Evolutionary conservation across 768 basidiomycete genomes (phyloP).

Genomic region (Amanita inopinata): DNA sequence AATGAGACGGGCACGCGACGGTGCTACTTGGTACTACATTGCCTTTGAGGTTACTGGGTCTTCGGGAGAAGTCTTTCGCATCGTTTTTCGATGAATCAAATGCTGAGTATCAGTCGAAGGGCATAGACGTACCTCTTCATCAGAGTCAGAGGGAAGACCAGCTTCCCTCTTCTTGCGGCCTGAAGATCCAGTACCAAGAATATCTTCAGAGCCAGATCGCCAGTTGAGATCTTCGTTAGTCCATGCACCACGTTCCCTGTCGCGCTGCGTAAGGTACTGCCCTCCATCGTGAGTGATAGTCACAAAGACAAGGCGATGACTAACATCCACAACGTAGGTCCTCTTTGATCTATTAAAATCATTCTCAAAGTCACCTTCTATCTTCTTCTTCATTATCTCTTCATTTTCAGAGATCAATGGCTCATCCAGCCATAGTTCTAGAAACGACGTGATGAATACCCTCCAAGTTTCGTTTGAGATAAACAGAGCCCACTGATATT

Average conservation of each 20-base stretch:
- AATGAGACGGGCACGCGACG: no score
- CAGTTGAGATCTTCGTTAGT: background rate
- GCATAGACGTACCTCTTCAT: background rate
- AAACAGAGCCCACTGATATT: background rate
- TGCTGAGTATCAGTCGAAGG: no score
- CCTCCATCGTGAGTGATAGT: background rate
- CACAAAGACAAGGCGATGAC: background rate
- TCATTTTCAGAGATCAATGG: background rate
- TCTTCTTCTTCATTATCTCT: background rate
- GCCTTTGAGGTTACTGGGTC: no score
- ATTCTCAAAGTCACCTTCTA: background rate
- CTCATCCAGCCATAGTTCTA: background rate
- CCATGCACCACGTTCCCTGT: background rate
- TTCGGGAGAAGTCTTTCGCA: no score
- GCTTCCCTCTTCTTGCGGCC: background rate
- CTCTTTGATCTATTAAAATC: background rate
- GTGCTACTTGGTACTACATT: no score
- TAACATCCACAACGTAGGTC: background rate
- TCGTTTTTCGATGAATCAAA: no score
- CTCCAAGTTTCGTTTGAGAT: background rate
- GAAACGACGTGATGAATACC: background rate
- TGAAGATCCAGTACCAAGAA: background rate
- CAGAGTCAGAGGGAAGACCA: background rate
- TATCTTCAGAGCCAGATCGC: background rate
- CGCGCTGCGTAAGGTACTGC: background rate